These are phyloP conservation scores for Cytospora piceae DNA, from an alignment of 2,329 filamentous ascomycete genomes.

Conservation along the genomic window DNA sequence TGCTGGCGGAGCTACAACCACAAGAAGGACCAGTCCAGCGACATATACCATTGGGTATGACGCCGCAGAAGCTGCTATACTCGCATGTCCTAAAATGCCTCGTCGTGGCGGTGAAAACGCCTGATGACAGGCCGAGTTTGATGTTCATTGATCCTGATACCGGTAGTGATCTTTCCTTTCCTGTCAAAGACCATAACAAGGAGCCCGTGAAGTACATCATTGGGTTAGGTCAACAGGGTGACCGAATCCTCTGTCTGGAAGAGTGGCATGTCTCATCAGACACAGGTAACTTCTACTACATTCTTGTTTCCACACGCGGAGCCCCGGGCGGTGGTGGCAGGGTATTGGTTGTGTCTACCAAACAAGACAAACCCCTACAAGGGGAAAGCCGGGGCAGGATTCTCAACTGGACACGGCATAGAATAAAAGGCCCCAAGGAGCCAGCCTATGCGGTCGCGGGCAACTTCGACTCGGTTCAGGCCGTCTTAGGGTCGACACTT, in stretches of 20 bases:
- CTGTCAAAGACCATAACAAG: constrained; percentile 41
- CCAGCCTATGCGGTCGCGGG: constrained; percentile 57
- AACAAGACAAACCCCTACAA: constrained; percentile 36
- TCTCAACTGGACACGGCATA: constrained; percentile 59
- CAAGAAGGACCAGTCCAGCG: constrained; percentile 53
- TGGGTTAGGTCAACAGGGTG: constrained; percentile 59
- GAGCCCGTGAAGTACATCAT: constrained; percentile 53
- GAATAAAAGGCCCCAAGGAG: constrained; percentile 45
- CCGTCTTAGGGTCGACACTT: constrained; percentile 42
- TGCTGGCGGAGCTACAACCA: constrained; percentile 57
- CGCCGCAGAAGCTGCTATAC: constrained; percentile 58
- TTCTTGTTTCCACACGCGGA: constrained; percentile 60
- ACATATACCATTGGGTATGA: constrained; percentile 50
- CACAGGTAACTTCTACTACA: constrained; percentile 62
- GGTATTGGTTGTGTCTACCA: constrained; percentile 59
- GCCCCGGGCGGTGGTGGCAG: constrained; percentile 45
- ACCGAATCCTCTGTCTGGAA: constrained; percentile 62
- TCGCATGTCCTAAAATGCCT: constrained; percentile 57
- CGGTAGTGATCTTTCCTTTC: constrained; percentile 52
- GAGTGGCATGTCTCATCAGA: constrained; percentile 67
- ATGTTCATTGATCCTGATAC: constrained; percentile 61
- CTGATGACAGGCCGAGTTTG: constrained; percentile 51
- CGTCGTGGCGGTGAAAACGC: constrained; percentile 53
- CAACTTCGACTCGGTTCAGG: constrained; percentile 12
- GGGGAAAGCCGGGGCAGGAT: constrained; percentile 42